A percentile compares a stretch with the other conserved stretches of the same genome.
phyloP scores from a whole-genome alignment of 345 rosid genomes.

The Geranium brycei region DNA sequence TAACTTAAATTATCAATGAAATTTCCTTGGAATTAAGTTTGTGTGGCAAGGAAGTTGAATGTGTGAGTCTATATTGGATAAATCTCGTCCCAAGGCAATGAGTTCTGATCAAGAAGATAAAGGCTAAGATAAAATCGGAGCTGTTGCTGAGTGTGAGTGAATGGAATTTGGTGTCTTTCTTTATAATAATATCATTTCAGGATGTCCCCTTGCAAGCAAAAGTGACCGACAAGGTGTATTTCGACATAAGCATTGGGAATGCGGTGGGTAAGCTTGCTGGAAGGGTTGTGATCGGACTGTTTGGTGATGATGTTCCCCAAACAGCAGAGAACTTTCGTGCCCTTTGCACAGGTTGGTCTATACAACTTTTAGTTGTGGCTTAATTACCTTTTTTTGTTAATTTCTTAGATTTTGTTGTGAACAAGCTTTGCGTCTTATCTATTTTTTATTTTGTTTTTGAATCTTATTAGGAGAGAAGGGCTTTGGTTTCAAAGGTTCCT shows the following conservation, averaged over 20 bases:
- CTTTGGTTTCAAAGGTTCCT: slow-evolving; percentile 75
- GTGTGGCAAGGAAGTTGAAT: neutral
- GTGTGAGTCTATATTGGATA: neutral
- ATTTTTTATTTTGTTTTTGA: neutral
- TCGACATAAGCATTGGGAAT: slow-evolving; percentile 86
- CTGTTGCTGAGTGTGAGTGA: neutral
- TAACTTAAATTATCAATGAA: neutral
- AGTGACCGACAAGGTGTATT: slow-evolving; percentile 78
- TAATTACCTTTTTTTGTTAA: neutral
- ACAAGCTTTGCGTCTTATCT: too few species aligned
- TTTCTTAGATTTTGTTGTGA: neutral
- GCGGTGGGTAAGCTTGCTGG: slow-evolving; percentile 83
- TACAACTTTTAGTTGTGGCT: neutral
- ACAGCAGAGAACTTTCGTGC: slow-evolving; percentile 95
- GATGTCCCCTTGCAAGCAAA: slow-evolving; percentile 46
- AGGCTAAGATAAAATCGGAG: neutral
- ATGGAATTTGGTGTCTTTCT: neutral
- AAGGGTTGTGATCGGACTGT: slow-evolving; percentile 83
- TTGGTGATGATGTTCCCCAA: slow-evolving; percentile 89
- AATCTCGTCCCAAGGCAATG: neutral
- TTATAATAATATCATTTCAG: slow-evolving; percentile 19
- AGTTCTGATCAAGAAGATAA: neutral
- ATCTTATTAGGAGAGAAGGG: slow-evolving; percentile 75
- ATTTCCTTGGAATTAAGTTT: neutral
- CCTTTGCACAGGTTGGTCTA: slow-evolving; percentile 65